phyloP scores from a whole-genome alignment of 345 rosid species.

The Aquilaria malaccensis region DNA sequence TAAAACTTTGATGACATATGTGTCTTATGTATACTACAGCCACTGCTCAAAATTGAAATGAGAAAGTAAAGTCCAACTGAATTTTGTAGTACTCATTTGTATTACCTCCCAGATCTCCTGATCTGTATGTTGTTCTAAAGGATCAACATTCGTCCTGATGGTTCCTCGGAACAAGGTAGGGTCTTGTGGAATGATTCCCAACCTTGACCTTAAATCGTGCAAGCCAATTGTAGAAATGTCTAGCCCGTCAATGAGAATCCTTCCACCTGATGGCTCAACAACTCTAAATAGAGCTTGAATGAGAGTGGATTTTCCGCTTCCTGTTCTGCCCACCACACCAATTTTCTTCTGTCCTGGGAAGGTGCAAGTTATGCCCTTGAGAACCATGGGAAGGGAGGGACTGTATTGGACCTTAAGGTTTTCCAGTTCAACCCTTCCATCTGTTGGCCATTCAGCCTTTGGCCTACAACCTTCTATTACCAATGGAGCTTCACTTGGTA shows the following conservation, averaged over 20 bases:
- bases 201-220: slow-evolving; percentile 71
- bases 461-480: slow-evolving; percentile 36
- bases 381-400: slow-evolving; percentile 51
- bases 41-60: too few relatives aligned
- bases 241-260: slow-evolving; percentile 65
- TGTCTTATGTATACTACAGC: too few relatives aligned
- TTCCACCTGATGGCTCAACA: slow-evolving; percentile 70
- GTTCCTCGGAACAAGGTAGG: slow-evolving; percentile 86
- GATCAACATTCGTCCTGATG: slow-evolving; percentile 76
- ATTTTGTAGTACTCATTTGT: not conserved
- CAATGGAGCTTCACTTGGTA: slow-evolving; percentile 50
- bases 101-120: slow-evolving; percentile 76
- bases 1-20: too few relatives aligned
- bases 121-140: slow-evolving; percentile 62
- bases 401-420: slow-evolving; percentile 46
- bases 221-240: slow-evolving; percentile 68
- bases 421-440: slow-evolving; percentile 41
- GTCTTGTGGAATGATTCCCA: slow-evolving; percentile 85
- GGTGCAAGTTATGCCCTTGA: slow-evolving; percentile 54
- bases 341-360: slow-evolving; percentile 65
- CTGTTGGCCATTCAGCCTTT: slow-evolving; percentile 43
- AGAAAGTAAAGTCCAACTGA: not conserved
- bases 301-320: slow-evolving; percentile 88
- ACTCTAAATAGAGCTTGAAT: slow-evolving; percentile 81
- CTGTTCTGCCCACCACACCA: slow-evolving; percentile 89